A percentile compares a stretch with the other conserved stretches of the same genome.
These are phyloP conservation scores for Gossypium sturtianum DNA, from an alignment of 345 rosid genomes.

Conservation along the genomic window DNA sequence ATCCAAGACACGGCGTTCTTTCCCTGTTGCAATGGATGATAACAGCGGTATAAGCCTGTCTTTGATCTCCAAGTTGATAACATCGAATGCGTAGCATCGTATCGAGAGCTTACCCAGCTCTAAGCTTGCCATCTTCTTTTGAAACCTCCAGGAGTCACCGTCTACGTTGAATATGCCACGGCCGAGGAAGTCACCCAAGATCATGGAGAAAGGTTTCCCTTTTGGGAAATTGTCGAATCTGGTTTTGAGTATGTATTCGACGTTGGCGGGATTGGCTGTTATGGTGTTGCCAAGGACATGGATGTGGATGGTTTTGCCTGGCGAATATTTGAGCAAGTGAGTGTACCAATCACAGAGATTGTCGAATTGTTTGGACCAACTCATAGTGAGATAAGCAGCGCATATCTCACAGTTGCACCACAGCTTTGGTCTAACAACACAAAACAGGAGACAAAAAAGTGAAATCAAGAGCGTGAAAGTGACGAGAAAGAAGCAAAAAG, in stretches of 20 bases:
- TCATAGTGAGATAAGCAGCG: constrained; percentile 40
- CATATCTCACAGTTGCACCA: constrained; percentile 75
- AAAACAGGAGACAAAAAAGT: constrained; percentile 15
- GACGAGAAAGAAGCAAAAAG: constrained; percentile 8
- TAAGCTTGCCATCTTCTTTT: constrained; percentile 54
- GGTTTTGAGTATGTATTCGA: constrained; percentile 68
- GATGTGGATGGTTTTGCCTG: constrained; percentile 52
- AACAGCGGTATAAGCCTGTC: constrained; percentile 45
- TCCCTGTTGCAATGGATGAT: constrained; percentile 18
- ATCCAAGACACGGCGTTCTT: constrained; percentile 21
- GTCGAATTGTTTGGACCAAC: constrained; percentile 51
- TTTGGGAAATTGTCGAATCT: constrained; percentile 66
- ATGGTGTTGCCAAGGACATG: constrained; percentile 62
- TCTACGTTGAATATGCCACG: constrained; percentile 81
- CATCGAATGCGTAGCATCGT: constrained; percentile 46
- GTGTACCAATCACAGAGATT: constrained; percentile 78
- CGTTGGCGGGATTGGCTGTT: constrained; percentile 63
- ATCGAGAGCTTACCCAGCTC: constrained; percentile 46
- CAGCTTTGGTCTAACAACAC: constrained; percentile 21
- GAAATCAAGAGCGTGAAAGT: constrained; percentile 5
- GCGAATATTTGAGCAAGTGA: constrained; percentile 55
- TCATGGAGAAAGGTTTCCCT: constrained; percentile 67
- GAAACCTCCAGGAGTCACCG: constrained; percentile 67
- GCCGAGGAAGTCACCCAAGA: constrained; percentile 68
- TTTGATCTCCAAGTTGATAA: constrained; percentile 44